Base-by-base conservation (phyloP, 208 protist genomes). In the Angomonas desouzai region DNA sequence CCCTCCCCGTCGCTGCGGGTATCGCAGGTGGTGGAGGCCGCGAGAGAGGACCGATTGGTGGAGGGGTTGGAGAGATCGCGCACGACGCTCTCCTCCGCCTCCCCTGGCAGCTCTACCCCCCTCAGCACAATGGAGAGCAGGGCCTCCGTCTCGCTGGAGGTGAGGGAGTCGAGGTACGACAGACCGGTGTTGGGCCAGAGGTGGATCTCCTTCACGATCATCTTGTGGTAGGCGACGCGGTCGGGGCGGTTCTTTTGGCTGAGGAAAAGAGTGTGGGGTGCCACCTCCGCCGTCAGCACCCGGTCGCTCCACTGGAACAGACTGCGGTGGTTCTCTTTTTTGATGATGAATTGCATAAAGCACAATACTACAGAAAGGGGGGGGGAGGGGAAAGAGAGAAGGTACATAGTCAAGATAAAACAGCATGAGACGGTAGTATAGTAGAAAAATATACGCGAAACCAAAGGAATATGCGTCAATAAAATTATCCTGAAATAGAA, bases 351-450 rank as follows among this genome's bases (percentile, higher is more conserved):
- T 43, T 67, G 51, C 47, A 70, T 55, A 11, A n/a, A n/a, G n/a
- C n/a, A n/a, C n/a, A n/a, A n/a, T n/a, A n/a, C n/a, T n/a, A n/a
- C n/a, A n/a, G n/a, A n/a, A n/a, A n/a, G n/a, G n/a, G n/a, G n/a
- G n/a, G 49, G 49, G 55, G 38, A 49, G 20, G 20, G 62, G 6
- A 51, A 68, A 48, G 60, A 68, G n/a, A 61, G 48, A n/a, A 60
- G 30, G 20, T 4, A 9, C n/a, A n/a, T n/a, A n/a, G n/a, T n/a
- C n/a, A n/a, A n/a, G n/a, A n/a, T n/a, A n/a, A n/a, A n/a, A n/a
- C n/a, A n/a, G n/a, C n/a, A n/a, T n/a, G n/a, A n/a, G n/a, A n/a
- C n/a, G n/a, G n/a, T n/a, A n/a, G n/a, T n/a, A n/a, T n/a, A n/a
- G n/a, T n/a, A n/a, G n/a, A n/a, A n/a, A n/a, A n/a, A n/a, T n/a